Conservation (phyloP, 305 asterid genomes). For the Fraxinus floribunda region DNA sequence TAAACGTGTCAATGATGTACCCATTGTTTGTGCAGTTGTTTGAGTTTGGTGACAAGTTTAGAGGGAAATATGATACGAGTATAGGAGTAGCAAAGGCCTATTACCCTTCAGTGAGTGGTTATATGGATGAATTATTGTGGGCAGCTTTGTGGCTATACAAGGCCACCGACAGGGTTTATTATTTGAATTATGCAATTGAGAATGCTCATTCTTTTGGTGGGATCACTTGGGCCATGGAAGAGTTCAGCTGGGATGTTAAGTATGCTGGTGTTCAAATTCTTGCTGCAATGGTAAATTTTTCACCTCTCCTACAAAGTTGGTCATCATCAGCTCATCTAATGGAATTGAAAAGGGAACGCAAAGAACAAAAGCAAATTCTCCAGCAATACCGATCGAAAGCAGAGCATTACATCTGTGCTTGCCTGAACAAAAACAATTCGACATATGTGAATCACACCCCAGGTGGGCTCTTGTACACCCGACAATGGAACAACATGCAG, state of each 20-base stretch:
- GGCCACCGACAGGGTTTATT: constrained; percentile 62
- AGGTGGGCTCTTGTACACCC: constrained; percentile 65
- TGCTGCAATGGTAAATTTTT: constrained; percentile 61
- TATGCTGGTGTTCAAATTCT: constrained; percentile 76
- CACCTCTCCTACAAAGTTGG: constrained; percentile 21
- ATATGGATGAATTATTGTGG: constrained; percentile 50
- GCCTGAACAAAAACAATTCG: constrained; percentile 46
- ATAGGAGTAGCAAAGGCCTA: constrained; percentile 71
- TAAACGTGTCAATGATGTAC: neutral
- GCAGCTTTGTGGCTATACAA: constrained; percentile 82
- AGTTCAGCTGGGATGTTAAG: constrained; percentile 94
- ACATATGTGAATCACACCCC: constrained; percentile 64
- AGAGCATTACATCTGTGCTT: constrained; percentile 22
- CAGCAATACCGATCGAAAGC: neutral
- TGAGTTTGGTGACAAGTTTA: constrained; percentile 72
- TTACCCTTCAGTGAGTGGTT: constrained; percentile 81
- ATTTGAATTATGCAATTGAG: constrained; percentile 54
- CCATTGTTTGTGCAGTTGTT: constrained; percentile 49
- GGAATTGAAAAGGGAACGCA: neutral
- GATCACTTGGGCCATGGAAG: constrained; percentile 77
- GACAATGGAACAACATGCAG: constrained; percentile 37
- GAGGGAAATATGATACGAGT: constrained; percentile 73
- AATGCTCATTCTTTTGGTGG: constrained; percentile 73
- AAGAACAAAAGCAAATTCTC: neutral
- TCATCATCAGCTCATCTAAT: constrained; percentile 11